Percentiles rank a stretch among this genome's conserved stretches.
Evolutionary conservation across 805 yeast genomes (phyloP).

Genomic region (Candida sonorensis): DNA sequence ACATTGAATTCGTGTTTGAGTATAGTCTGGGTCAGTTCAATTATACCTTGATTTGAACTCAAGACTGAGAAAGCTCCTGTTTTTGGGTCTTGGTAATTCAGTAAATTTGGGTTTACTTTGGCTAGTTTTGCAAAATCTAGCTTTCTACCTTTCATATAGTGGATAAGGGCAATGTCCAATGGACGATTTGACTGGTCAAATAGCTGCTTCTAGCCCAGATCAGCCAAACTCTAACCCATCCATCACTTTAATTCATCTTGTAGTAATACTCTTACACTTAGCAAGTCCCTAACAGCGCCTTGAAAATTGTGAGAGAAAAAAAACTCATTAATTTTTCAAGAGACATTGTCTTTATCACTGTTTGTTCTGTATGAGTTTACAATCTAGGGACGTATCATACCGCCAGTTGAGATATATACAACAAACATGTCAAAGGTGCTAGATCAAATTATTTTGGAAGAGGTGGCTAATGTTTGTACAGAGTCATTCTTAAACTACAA

Average conservation of each 20-base stretch:
- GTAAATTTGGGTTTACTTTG: constrained; percentile 11
- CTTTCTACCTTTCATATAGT: constrained; percentile 1
- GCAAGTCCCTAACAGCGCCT: too few relatives aligned
- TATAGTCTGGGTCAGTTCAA: constrained; percentile 15
- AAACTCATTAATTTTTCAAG: too few relatives aligned
- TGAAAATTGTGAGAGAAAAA: too few relatives aligned
- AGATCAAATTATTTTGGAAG: constrained; percentile 73
- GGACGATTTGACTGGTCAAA: too few relatives aligned
- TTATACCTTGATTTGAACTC: constrained; percentile 14
- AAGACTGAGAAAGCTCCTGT: constrained; percentile 15
- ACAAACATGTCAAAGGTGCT: constrained; percentile 37
- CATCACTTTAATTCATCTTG: background rate
- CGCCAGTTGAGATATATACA: too few relatives aligned
- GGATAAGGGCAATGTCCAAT: too few relatives aligned
- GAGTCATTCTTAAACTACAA: constrained; percentile 66
- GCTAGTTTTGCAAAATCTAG: constrained; percentile 11
- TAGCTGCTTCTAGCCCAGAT: too few relatives aligned
- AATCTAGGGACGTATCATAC: too few relatives aligned
- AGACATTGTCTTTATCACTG: too few relatives aligned
- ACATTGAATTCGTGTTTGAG: constrained; percentile 12
- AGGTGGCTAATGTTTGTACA: constrained; percentile 73
- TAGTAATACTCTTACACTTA: background rate
- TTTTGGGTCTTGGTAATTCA: constrained; percentile 5
- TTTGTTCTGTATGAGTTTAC: too few relatives aligned
- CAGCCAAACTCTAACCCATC: too few relatives aligned